Evolutionary conservation across 2,329 filamentous ascomycete genomes (phyloP).

Genomic region (Fusarium hostae): DNA sequence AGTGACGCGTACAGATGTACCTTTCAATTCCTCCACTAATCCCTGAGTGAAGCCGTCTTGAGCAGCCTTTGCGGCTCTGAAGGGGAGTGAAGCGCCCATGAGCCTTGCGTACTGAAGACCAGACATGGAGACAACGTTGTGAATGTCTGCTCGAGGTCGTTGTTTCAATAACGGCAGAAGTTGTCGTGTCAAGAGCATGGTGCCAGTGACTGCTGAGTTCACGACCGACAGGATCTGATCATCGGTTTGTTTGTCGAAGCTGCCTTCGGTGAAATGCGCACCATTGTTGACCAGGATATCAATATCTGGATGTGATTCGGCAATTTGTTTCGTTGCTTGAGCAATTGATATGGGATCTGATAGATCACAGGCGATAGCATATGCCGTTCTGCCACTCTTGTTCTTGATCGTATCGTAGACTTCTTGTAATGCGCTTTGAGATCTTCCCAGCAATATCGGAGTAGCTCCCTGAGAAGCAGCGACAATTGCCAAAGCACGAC

Average conservation of each 20-base stretch:
- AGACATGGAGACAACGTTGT: background rate
- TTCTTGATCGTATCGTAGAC: background rate
- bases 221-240: background rate
- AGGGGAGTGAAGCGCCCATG: background rate
- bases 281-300: constrained; percentile 1
- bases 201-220: background rate
- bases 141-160: background rate
- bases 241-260: background rate
- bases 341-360: background rate
- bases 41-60: constrained; percentile 1
- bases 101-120: background rate
- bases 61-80: background rate
- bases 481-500: background rate
- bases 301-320: background rate
- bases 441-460: background rate
- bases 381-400: background rate
- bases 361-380: background rate
- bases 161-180: background rate
- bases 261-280: background rate
- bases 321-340: background rate
- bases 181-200: background rate
- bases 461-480: background rate
- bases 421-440: background rate
- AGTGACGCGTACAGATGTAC: background rate
- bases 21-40: background rate